phyloP scores from a whole-genome alignment of 305 asterid genomes.

The Solanum hybrid region DNA sequence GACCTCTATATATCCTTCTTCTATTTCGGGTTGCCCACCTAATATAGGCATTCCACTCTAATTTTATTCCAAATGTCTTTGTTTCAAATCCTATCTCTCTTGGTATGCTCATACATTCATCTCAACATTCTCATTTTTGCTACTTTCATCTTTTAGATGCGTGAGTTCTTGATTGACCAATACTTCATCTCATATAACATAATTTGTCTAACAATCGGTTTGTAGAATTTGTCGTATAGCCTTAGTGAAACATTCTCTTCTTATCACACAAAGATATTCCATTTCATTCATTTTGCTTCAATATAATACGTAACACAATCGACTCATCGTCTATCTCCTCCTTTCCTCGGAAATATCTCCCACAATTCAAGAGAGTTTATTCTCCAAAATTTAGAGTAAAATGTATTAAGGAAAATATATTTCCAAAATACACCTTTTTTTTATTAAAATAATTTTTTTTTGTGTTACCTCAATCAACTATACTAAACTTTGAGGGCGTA shows the following conservation, averaged over 20 bases:
- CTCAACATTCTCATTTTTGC: not conserved
- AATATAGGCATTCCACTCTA: not conserved
- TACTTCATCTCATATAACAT: not conserved
- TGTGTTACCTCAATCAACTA: not conserved
- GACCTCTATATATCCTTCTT: not conserved
- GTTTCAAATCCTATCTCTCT: not conserved
- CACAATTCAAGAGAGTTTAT: not conserved
- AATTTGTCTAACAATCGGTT: rapidly evolving
- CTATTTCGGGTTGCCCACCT: not conserved
- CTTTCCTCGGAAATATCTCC: not conserved
- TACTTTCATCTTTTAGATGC: not conserved
- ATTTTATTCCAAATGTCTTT: not conserved
- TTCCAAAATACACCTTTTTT: not conserved
- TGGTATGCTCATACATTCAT: not conserved
- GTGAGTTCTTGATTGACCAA: not conserved
- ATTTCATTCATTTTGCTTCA: not conserved
- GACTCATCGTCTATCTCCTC: not conserved
- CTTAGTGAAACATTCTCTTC: not conserved
- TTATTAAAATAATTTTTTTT: not conserved
- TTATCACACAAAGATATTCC: not conserved
- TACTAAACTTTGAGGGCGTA: not conserved
- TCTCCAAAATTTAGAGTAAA: not conserved
- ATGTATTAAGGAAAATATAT: not conserved
- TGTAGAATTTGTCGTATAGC: rapidly evolving
- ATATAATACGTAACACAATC: not conserved